Percentiles rank a stretch among this genome's conserved stretches.
phyloP scores from a whole-genome alignment of 2,329 filamentous ascomycete species.

The Fusarium robinianum region DNA sequence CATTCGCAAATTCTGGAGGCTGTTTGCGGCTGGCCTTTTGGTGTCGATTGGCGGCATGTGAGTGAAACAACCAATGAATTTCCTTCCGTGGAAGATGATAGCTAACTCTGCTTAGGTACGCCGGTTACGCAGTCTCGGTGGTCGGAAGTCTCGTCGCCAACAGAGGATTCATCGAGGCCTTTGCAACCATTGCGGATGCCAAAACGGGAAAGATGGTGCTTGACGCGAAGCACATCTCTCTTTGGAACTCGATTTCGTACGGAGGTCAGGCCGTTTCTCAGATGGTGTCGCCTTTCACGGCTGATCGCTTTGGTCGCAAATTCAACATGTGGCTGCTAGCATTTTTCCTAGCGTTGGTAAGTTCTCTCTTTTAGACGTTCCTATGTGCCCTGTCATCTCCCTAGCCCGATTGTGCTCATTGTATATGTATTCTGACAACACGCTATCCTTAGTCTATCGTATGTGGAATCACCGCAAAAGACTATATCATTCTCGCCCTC shows the following conservation, averaged over 20 bases:
- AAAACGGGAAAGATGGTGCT: background rate
- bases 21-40: background rate
- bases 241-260: constrained; percentile 3
- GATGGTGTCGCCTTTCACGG: background rate
- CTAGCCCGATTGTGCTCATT: too few relatives aligned
- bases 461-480: background rate
- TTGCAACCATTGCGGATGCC: constrained; percentile 2
- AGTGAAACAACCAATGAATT: background rate
- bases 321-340: constrained; percentile 8
- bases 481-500: background rate
- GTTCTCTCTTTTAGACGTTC: background rate
- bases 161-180: constrained; percentile 4
- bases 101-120: background rate
- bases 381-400: too few relatives aligned
- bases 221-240: constrained; percentile 1
- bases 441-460: constrained; percentile 5
- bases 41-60: constrained; percentile 4
- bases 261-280: background rate
- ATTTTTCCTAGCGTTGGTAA: background rate
- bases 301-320: constrained; percentile 7
- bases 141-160: constrained; percentile 6
- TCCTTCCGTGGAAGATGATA: background rate
- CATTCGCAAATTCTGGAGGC: constrained; percentile 3
- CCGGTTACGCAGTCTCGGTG: background rate
- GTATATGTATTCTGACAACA: too few relatives aligned